Base-by-base conservation (phyloP, 345 rosid species). In the Anacardium occidentale region DNA sequence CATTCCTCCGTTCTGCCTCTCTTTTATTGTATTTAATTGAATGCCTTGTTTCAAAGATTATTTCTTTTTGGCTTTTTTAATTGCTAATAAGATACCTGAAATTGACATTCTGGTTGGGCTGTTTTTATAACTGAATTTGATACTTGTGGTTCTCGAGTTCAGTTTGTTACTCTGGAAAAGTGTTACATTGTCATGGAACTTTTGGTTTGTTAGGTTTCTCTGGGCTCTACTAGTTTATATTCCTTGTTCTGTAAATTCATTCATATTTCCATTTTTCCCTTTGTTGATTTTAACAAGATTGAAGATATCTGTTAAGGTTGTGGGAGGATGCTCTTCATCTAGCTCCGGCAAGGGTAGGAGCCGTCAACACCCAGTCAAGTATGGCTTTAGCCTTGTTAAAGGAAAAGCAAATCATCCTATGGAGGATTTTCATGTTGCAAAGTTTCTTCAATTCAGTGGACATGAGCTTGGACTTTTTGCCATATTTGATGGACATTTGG, bases 351-450 rank as follows among this genome's bases (percentile, higher is more conserved):
- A 87, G 76, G 94, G 94, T 47, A 87, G 78, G 78, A 85, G 83
- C 74, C 77, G 74, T 9, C 81, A 77, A 14, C 85, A 86, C n/a
- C 80, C 76, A 45, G 68, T 81, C 29, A 89, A 80, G 74, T 89
- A 76, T 74, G 94, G 94, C 22, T 89, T 82, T 69, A 84, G 83
- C 71, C 76, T 89, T 55, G 83, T 84, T 20, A 89, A 89, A 80
- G 94, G 94, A 54, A 89, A 87, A 84, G 94, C 91, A 25, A 87
- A 81, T 77, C 94, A 89, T 79, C 91, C 93, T 3, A 89, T 89
- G 94, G 94, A 89, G 72, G 94, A 89, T 76, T 89, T 85, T 71
- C 87, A 89, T 71, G 91, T 89, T 15, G 89, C 94, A 2, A 89
- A 89, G 63, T 85, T 89, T 69, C 64, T 75, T 13, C 84, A 81